phyloP scores from a whole-genome alignment of 805 yeast genomes.

The Starmerella bacillaris region DNA sequence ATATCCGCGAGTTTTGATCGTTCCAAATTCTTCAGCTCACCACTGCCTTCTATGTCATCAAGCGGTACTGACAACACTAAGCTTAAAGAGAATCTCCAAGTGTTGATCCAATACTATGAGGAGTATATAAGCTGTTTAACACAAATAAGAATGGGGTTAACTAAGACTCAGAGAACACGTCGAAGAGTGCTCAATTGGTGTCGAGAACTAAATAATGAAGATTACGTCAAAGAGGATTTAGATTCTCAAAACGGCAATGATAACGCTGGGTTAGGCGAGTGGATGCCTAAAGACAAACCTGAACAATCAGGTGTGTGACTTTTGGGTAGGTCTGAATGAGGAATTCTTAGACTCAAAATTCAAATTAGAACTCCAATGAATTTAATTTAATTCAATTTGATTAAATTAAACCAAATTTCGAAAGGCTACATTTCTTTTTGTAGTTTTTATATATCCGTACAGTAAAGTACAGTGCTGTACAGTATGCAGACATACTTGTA shows the following conservation, averaged over 20 bases:
- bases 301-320: not conserved
- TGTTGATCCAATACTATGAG: conserved; percentile 62
- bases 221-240: conserved; percentile 28
- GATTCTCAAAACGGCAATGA: conserved; percentile 13
- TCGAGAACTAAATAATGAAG: conserved; percentile 57
- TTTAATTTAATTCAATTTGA: too few species aligned
- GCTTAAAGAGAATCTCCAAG: conserved; percentile 55
- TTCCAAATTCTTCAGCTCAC: conserved; percentile 54
- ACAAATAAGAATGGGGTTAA: conserved; percentile 55
- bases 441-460: too few species aligned
- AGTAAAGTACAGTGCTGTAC: too few species aligned
- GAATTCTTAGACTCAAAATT: too few species aligned
- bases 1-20: too few species aligned
- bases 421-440: too few species aligned
- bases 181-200: conserved; percentile 66
- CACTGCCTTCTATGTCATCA: too few species aligned
- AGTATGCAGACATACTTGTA: too few species aligned
- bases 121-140: conserved; percentile 70
- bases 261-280: conserved; percentile 13
- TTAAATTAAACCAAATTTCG: too few species aligned
- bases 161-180: conserved; percentile 60
- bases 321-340: too few species aligned
- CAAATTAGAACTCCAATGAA: too few species aligned
- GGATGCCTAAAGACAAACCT: conserved; percentile 10
- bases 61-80: conserved; percentile 36